phyloP scores from a whole-genome alignment of 148 eudicot genomes.

The Beta vulgaris region DNA sequence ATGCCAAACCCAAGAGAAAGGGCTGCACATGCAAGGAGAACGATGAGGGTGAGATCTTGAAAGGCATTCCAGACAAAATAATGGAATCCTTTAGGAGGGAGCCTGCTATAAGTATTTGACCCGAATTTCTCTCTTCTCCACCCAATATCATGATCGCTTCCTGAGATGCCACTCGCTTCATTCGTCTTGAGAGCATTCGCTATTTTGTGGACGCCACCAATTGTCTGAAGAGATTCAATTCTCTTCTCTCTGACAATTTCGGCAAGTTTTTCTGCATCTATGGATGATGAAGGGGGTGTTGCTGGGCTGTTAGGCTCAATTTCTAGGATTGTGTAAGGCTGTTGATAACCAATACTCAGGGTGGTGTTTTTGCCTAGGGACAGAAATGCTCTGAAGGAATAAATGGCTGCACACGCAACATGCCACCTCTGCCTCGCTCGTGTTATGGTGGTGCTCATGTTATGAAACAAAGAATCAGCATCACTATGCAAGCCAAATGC shows the following conservation, averaged over 20 bases:
- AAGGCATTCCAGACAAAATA: slow-evolving; percentile 56
- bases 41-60: slow-evolving; percentile 61
- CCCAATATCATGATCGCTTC: slow-evolving; percentile 32
- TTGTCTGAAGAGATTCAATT: slow-evolving; percentile 26
- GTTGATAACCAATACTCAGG: background rate
- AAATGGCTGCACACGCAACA: slow-evolving; percentile 27
- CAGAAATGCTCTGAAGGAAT: slow-evolving; percentile 31
- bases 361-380: slow-evolving; percentile 18
- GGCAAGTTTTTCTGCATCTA: slow-evolving; percentile 37
- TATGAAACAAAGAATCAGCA: slow-evolving; percentile 6
- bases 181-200: slow-evolving; percentile 43
- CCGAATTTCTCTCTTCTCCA: slow-evolving; percentile 46
- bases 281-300: slow-evolving; percentile 8
- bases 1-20: slow-evolving; percentile 82
- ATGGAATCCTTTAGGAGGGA: slow-evolving; percentile 58
- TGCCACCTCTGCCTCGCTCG: slow-evolving; percentile 32
- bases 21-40: slow-evolving; percentile 65
- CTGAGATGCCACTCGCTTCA: slow-evolving; percentile 45
- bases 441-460: slow-evolving; percentile 20
- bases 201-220: slow-evolving; percentile 51
- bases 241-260: slow-evolving; percentile 51
- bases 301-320: slow-evolving; percentile 15
- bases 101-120: slow-evolving; percentile 59
- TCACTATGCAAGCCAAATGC: slow-evolving; percentile 6
- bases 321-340: slow-evolving; percentile 20